phyloP scores from a whole-genome alignment of 2,329 filamentous ascomycete species.

The Penicillium vulpinum region DNA sequence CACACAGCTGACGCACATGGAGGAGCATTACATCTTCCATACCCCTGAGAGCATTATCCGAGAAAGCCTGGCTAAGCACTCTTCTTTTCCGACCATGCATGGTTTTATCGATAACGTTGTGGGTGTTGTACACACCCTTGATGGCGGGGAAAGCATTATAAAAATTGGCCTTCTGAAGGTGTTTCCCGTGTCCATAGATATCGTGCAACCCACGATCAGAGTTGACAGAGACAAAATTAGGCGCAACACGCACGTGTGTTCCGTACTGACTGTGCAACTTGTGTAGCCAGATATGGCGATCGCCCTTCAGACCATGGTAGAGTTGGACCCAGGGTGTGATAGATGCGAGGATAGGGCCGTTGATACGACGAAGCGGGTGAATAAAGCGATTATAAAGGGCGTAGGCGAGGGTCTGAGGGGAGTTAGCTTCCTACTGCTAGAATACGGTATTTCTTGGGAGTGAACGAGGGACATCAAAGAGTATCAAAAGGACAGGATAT shows the following conservation, averaged over 20 bases:
- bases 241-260: conserved; percentile 69
- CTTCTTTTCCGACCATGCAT: conserved; percentile 70
- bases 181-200: conserved; percentile 44
- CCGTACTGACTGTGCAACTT: conserved; percentile 71
- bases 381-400: conserved; percentile 38
- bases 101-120: conserved; percentile 68
- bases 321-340: conserved; percentile 57
- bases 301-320: conserved; percentile 73
- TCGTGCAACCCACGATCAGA: conserved; percentile 58
- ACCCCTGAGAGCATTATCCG: conserved; percentile 64
- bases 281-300: conserved; percentile 72
- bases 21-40: conserved; percentile 67
- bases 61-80: conserved; percentile 71
- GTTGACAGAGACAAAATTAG: conserved; percentile 77
- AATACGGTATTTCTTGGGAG: neutral
- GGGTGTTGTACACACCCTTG: conserved; percentile 64
- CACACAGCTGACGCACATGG: conserved; percentile 67
- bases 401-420: conserved; percentile 30
- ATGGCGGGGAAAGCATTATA: conserved; percentile 73
- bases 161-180: conserved; percentile 64
- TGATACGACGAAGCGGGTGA: conserved; percentile 35
- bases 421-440: neutral
- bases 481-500: neutral
- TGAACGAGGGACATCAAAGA: neutral
- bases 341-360: conserved; percentile 33